phyloP scores from a whole-genome alignment of 352 stramenopile species.

The Pythium volutum region DNA sequence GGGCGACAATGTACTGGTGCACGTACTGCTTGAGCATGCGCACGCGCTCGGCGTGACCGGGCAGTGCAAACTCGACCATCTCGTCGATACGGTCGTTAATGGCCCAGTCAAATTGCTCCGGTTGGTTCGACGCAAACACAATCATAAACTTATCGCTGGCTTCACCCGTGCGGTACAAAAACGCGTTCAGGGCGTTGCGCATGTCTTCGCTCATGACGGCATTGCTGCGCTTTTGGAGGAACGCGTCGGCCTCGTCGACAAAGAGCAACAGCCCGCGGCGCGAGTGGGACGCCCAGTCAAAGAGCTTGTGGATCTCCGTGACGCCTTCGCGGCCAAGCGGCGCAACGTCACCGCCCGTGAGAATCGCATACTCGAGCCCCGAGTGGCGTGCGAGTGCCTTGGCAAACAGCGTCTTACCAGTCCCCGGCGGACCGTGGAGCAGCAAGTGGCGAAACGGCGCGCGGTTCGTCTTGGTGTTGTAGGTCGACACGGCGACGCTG shows the following conservation, averaged over 20 bases:
- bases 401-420: slow-evolving; percentile 99
- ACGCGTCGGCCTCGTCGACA: slow-evolving; percentile 99
- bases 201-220: slow-evolving; percentile 95
- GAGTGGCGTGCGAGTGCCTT: slow-evolving; percentile 95
- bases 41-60: slow-evolving; percentile 92
- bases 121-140: slow-evolving; percentile 99
- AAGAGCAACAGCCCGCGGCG: slow-evolving; percentile 96
- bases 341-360: slow-evolving; percentile 98
- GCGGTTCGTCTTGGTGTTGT: slow-evolving; percentile 93
- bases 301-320: slow-evolving; percentile 99
- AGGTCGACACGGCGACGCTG: slow-evolving; percentile 19
- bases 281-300: slow-evolving; percentile 98
- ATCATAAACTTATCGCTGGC: slow-evolving; percentile 99
- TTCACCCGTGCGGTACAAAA: slow-evolving; percentile 97
- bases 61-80: slow-evolving; percentile 97
- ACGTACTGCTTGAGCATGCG: slow-evolving; percentile 99
- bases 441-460: slow-evolving; percentile 98
- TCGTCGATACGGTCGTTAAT: slow-evolving; percentile 99
- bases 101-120: slow-evolving; percentile 98
- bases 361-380: slow-evolving; percentile 98
- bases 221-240: slow-evolving; percentile 97
- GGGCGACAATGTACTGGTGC: slow-evolving; percentile 93
- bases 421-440: slow-evolving; percentile 97
- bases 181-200: slow-evolving; percentile 98
- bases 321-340: slow-evolving; percentile 97